Conservation (phyloP, 148 eudicot species). For the Amaranthus cruentus region DNA sequence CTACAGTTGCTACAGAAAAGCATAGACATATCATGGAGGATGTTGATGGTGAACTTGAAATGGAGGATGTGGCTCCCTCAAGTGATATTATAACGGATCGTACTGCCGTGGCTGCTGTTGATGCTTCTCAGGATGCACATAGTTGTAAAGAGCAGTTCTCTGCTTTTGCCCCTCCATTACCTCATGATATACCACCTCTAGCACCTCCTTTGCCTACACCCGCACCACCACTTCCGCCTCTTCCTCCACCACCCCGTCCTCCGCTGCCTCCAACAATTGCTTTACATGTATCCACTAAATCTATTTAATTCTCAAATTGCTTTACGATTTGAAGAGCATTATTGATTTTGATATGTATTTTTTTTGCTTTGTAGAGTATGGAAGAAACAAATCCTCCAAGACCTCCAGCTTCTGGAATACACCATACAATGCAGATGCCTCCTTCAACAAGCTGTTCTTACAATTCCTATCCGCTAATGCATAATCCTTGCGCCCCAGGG, state of each 20-base stretch:
- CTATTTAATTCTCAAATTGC: background rate
- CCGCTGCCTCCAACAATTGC: constrained; percentile 40
- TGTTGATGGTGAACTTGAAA: constrained; percentile 99
- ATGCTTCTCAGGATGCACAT: constrained; percentile 29
- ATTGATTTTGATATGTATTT: background rate
- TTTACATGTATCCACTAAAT: constrained; percentile 22
- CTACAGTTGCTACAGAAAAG: constrained; percentile 38
- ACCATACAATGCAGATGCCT: constrained; percentile 46
- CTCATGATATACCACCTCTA: constrained; percentile 43
- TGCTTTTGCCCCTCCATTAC: constrained; percentile 43
- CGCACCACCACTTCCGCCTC: constrained; percentile 40
- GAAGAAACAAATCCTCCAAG: constrained; percentile 41
- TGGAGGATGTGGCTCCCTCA: constrained; percentile 93
- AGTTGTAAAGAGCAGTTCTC: constrained; percentile 32
- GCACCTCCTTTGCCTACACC: constrained; percentile 60
- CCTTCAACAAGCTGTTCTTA: constrained; percentile 42
- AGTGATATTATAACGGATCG: constrained; percentile 43
- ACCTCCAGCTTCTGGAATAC: constrained; percentile 36
- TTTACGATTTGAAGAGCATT: background rate
- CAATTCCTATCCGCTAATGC: constrained; percentile 44
- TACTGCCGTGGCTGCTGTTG: constrained; percentile 20
- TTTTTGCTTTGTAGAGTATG: constrained; percentile 36
- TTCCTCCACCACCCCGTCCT: constrained; percentile 31
- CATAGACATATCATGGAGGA: constrained; percentile 88
- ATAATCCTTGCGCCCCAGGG: constrained; percentile 38